phyloP scores from a whole-genome alignment of 1,139 yeast species.

The Zhuliangozyma blackwelliae region DNA sequence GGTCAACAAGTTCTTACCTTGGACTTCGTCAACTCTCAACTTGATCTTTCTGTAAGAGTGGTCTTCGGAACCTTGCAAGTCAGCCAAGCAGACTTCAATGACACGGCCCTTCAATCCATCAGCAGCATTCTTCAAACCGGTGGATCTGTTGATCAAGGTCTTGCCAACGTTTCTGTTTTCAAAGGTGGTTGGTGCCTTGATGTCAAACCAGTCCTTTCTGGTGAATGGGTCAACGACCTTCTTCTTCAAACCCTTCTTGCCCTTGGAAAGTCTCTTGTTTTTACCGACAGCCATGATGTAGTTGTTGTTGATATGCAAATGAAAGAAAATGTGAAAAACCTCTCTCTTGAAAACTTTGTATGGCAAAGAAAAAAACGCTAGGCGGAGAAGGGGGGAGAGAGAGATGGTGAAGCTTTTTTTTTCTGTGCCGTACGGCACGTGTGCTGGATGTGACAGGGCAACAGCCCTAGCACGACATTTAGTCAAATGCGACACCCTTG shows the following conservation, averaged over 20 bases:
- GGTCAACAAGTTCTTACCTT: slow-evolving; percentile 52
- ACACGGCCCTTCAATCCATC: slow-evolving; percentile 53
- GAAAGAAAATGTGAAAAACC: slow-evolving; percentile 2
- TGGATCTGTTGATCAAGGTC: slow-evolving; percentile 48
- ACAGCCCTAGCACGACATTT: too few species aligned
- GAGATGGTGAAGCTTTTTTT: too few species aligned
- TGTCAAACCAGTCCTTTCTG: slow-evolving; percentile 51
- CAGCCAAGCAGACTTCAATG: slow-evolving; percentile 47
- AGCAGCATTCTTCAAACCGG: slow-evolving; percentile 51
- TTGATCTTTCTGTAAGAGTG: slow-evolving; percentile 50
- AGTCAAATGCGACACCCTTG: too few species aligned
- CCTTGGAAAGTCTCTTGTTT: slow-evolving; percentile 52
- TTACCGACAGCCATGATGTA: slow-evolving; percentile 48
- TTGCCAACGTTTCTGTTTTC: slow-evolving; percentile 51
- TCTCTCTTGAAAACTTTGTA: neutral
- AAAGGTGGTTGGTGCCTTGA: slow-evolving; percentile 50
- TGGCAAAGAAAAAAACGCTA: too few species aligned
- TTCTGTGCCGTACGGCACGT: too few species aligned
- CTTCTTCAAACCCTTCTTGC: slow-evolving; percentile 51
- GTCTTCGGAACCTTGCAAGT: slow-evolving; percentile 51
- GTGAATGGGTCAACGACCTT: slow-evolving; percentile 51
- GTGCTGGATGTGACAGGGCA: too few species aligned
- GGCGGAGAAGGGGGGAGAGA: too few species aligned
- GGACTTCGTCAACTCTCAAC: slow-evolving; percentile 53
- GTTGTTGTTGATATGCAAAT: slow-evolving; percentile 4